Percentiles rank a stretch among this genome's conserved stretches.
phyloP scores from a whole-genome alignment of 2,329 filamentous ascomycete genomes.

The Fusarium odoratissimum region DNA sequence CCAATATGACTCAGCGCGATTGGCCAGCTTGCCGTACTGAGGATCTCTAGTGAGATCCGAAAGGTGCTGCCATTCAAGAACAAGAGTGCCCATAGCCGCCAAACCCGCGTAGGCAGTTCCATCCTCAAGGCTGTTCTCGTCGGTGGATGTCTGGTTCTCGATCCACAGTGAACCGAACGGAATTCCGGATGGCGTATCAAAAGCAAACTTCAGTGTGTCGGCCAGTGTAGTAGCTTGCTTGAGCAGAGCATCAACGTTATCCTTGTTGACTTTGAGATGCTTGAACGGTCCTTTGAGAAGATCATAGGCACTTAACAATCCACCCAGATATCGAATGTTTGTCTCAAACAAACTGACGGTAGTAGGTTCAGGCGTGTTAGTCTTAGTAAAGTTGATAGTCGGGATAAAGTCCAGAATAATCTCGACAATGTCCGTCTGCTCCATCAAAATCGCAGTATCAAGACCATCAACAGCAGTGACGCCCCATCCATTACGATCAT shows the following conservation, averaged over 20 bases:
- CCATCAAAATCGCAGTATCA: slow-evolving; percentile 25
- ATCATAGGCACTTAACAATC: slow-evolving; percentile 62
- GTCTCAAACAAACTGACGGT: slow-evolving; percentile 66
- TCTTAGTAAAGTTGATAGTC: slow-evolving; percentile 11
- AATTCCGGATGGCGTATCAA: slow-evolving; percentile 11
- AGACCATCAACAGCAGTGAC: slow-evolving; percentile 22
- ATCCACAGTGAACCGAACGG: neutral
- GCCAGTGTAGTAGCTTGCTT: slow-evolving; percentile 72
- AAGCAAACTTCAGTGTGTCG: slow-evolving; percentile 49
- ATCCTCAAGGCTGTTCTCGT: neutral
- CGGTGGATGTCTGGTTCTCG: slow-evolving; percentile 5
- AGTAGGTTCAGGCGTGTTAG: slow-evolving; percentile 1
- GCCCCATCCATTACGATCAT: slow-evolving; percentile 25
- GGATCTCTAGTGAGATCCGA: slow-evolving; percentile 15
- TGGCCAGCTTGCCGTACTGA: slow-evolving; percentile 1
- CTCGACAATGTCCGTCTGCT: slow-evolving; percentile 21
- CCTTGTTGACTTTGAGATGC: slow-evolving; percentile 51
- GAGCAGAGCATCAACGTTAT: slow-evolving; percentile 63
- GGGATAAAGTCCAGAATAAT: slow-evolving; percentile 14
- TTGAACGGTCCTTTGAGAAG: slow-evolving; percentile 53
- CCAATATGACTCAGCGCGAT: slow-evolving; percentile 10
- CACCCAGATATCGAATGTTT: slow-evolving; percentile 66
- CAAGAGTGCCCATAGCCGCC: slow-evolving; percentile 11
- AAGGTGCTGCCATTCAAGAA: slow-evolving; percentile 22
- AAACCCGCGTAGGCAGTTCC: neutral